Base-by-base conservation (phyloP, 257 asterid species). In the Solanum paucissectum region DNA sequence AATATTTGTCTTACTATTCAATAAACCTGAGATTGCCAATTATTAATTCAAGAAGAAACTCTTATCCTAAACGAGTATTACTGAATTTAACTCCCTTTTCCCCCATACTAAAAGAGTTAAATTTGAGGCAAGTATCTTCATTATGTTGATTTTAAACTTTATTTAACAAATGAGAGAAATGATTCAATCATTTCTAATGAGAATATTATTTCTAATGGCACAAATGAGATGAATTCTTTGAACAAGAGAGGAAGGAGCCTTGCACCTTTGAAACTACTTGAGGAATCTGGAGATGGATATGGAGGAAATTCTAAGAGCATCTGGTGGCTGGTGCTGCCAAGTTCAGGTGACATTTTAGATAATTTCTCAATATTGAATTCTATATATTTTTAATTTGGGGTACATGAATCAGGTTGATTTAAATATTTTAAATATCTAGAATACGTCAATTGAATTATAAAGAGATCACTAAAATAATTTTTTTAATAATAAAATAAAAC, bases 171-270 rank as follows among this genome's bases (percentile, higher is more conserved):
- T 66, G 21, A 32, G 36, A 34, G n/a, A 10, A 46, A 73, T 42
- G 16, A 81, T 37, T 60, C 25, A 25, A 44, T 23, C 91, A 34
- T 25, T 94, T 73, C 83, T 92, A 91, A 90, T n/a, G 92, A 89
- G 42, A 86, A 75, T 33, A 14, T 73, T 33, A 46, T 87, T 10
- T 33, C 37, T 60, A 88, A 84, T 55, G 90, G 84, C 68, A 84
- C 58, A 29, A 18, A 90, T 89, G 94, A 90, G 55, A n/a, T 94
- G 90, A 92, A 91, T 88, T 38, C 87, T 33, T 86, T 89, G 89
- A 92, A 92, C 62, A 77, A 77, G 7, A 3, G 88, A 23, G 90
- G n/a, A n/a, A n/a, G n/a, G n/a, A n/a, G 92, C 21, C 91, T 89
- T 37, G 88, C 93, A 10, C 92, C 96, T 62, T 89, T 90, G 10